Evolutionary conservation across 495 filamentous ascomycete species (phyloP), one percentile per base, ranked within the genome.

Genomic region (Stereocaulon alpinum): DNA sequence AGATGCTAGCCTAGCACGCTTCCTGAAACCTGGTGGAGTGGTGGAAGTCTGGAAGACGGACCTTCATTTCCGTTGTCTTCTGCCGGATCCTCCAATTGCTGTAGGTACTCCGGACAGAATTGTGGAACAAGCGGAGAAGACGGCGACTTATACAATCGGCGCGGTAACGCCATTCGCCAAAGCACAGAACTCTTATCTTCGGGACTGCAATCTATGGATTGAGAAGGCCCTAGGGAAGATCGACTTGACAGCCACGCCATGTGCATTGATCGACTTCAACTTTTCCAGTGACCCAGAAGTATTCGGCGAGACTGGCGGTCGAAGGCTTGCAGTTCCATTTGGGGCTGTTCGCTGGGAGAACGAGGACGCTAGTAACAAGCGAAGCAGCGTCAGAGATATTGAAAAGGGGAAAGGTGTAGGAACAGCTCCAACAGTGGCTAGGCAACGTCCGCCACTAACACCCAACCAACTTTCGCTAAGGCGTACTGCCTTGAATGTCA

Each of bases 21-120:
- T 95, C 17, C 73, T 96, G 44, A 83, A 81, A 63, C 84, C 84
- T 0, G 91, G 89, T 7, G 92, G 92, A 1, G 80, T 83, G 15
- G 67, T 95, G 54, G 92, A 96, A 71, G 81, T 95, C 24, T 93
- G 89, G 88, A 89, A 94, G 62, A 84, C 83, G 0, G 88, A 92
- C 71, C 83, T 87, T 66, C 78, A 83, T 11, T 78, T 94, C 63
- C 84, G 87, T 59, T 89, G 85, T 66, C 71, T 94, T 45, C 77
- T 86, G 29, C 85, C 86, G 18, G 86, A 93, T 70, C 86, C 86
- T 50, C 81, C 85, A 1, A 80, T 82, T 44, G 73, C 82, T 49
- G 71, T 74, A 55, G 72, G 76, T 50, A 70, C 74, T 56, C 67
- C 74, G 14, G 76, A 78, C 41, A 78, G 82, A 53, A 82, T 87